Percentiles rank a stretch among this genome's conserved stretches.
These are phyloP conservation scores for Closterium sp. DNA, from an alignment of 139 green algal species.

Conservation along the genomic window DNA sequence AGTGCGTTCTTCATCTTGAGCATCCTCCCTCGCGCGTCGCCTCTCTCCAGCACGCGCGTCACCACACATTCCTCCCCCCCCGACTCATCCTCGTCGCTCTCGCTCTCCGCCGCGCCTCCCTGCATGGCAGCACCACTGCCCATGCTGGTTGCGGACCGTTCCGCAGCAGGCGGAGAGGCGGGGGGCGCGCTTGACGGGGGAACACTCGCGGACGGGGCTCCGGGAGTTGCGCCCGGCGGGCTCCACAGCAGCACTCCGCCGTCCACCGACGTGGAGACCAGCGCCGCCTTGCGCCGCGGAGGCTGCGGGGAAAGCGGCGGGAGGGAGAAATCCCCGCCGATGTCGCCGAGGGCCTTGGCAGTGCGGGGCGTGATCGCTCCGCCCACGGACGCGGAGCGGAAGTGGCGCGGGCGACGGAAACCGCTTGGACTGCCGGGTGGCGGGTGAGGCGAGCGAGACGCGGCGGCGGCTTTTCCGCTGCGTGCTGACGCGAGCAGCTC, in stretches of 20 bases:
- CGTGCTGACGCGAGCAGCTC: not conserved
- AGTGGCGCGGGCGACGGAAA: not conserved
- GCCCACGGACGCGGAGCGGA: not conserved
- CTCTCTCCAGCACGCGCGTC: not conserved
- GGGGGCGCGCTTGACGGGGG: too few relatives aligned
- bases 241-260: not conserved
- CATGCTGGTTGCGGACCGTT: not conserved
- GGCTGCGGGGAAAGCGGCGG: not conserved
- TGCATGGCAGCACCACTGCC: not conserved
- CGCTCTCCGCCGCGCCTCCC: too few relatives aligned
- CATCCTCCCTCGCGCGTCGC: not conserved
- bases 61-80: not conserved
- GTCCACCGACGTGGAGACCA: not conserved
- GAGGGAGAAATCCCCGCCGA: not conserved
- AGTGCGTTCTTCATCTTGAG: not conserved
- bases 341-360: not conserved
- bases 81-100: too few relatives aligned
- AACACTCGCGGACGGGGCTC: not conserved
- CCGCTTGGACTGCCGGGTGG: not conserved
- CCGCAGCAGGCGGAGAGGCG: not conserved
- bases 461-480: not conserved
- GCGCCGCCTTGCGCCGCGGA: not conserved
- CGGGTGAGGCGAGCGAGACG: not conserved
- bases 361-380: not conserved
- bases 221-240: not conserved